Evolutionary conservation across 2,329 filamentous ascomycete genomes (phyloP), one percentile per base, ranked within the genome.

Genomic region (Coleophoma cylindrospora): DNA sequence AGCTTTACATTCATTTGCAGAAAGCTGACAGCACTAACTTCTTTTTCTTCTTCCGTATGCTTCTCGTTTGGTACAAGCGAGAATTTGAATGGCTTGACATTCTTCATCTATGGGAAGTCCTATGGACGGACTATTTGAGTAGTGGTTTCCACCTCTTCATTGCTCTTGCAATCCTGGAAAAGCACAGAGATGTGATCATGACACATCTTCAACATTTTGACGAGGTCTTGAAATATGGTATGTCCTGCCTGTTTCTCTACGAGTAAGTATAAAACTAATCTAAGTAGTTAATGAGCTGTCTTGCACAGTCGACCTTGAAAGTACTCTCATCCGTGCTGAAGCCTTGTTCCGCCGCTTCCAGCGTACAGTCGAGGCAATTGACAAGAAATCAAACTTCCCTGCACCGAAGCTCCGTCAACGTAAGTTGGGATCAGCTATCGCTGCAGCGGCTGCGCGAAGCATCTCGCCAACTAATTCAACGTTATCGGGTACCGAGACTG

Each of bases 21-120:
- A 84, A 81, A 14, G 89, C 91, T 17, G 95, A 99, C 62, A 95
- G 88, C 63, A 99, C 94, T 21, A 99, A 99, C 68, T 99, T 99
- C 70, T 99, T 99, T 71, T 99, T 99, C 75, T 97, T 99, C 75
- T 99, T 97, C 81, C 88, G 94, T 53, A 97, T 97, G 94, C 77
- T 99, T 34, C 77, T 99, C 1, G 94, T 99, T 10, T 99, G 94
- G 94, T 99, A 94, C 70, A 99, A 99, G 74, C 86, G 94, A 44
- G 94, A 99, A 69, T 99, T 99, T 61, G 80, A 83, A 58, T 99
- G 92, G 89, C 68, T 79, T 44, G 91, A 97, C 63, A 83, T 96
- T 11, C 73, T 97, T 34, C 81, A 88, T 15, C 73, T 99, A 4
- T 99, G 94, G 94, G 94, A 99, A 68, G 77, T 81, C 0, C 72